Conservation (phyloP, 371 early-diverging fungal genomes). For the Rhizopus delemar region DNA sequence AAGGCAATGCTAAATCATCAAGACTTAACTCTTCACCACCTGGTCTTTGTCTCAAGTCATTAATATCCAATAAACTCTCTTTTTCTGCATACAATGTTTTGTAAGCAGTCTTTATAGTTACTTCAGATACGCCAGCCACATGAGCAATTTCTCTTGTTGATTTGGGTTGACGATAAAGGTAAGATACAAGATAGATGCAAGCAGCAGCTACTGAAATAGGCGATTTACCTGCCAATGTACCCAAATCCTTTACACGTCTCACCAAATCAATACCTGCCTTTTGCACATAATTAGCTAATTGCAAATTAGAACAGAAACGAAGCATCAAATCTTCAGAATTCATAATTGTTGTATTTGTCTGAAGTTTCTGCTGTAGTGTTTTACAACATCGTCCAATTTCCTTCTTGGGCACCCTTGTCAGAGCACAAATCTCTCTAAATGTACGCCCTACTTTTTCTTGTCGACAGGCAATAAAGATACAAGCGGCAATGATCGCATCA, state of each 20-base stretch:
- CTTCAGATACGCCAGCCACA: slow-evolving; percentile 87
- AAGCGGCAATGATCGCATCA: slow-evolving; percentile 95
- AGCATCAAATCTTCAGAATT: slow-evolving; percentile 79
- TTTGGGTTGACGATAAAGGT: slow-evolving; percentile 66
- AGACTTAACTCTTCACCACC: slow-evolving; percentile 47
- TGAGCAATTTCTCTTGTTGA: slow-evolving; percentile 78
- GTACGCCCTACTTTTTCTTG: slow-evolving; percentile 93
- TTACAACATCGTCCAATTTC: slow-evolving; percentile 91
- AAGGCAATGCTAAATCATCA: slow-evolving; percentile 55
- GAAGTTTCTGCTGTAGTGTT: slow-evolving; percentile 68
- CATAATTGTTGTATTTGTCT: slow-evolving; percentile 68
- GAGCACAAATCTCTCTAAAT: slow-evolving; percentile 95
- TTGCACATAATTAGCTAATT: slow-evolving; percentile 72
- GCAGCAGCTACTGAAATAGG: slow-evolving; percentile 93
- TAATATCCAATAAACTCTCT: slow-evolving; percentile 56
- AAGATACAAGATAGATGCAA: slow-evolving; percentile 83
- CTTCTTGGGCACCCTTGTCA: slow-evolving; percentile 92
- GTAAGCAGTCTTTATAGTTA: slow-evolving; percentile 88
- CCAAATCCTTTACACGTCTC: slow-evolving; percentile 73
- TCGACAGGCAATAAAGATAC: slow-evolving; percentile 97
- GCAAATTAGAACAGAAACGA: slow-evolving; percentile 85
- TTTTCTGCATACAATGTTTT: slow-evolving; percentile 68
- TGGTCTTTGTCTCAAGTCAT: slow-evolving; percentile 41
- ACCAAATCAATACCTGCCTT: slow-evolving; percentile 74
- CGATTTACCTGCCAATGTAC: slow-evolving; percentile 85